Conservation (phyloP, 345 rosid genomes). For the Durio zibethinus region DNA sequence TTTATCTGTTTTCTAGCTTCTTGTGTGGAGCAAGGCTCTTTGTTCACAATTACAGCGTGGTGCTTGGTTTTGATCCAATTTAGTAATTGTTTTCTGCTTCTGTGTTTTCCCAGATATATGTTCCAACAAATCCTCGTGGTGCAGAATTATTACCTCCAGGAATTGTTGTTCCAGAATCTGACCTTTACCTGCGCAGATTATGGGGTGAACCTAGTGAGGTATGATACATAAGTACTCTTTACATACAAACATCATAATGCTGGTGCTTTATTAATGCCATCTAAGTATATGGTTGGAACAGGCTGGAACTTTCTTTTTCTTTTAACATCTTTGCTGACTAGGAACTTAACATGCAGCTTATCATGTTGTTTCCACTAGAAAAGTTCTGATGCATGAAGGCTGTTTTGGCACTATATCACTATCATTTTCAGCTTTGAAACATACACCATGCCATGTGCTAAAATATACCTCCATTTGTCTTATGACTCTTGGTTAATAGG, state of each 20-base stretch:
- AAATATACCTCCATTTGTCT: neutral
- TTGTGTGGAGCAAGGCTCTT: neutral
- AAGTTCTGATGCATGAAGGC: neutral
- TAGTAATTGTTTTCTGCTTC: slow-evolving; percentile 12
- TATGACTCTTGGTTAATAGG: neutral
- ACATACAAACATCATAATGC: neutral
- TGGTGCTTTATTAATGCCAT: neutral
- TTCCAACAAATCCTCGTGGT: slow-evolving; percentile 85
- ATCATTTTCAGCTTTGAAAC: neutral
- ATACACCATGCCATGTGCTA: neutral
- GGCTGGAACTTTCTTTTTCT: neutral
- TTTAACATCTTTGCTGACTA: neutral
- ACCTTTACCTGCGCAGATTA: slow-evolving; percentile 77
- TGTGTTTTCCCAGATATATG: slow-evolving; percentile 56
- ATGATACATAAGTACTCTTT: slow-evolving; percentile 16
- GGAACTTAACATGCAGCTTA: neutral
- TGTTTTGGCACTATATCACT: neutral
- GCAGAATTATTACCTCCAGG: slow-evolving; percentile 91
- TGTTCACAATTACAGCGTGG: neutral
- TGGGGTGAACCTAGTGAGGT: slow-evolving; percentile 98
- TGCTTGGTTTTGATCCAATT: neutral
- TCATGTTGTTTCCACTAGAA: neutral
- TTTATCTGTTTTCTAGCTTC: slow-evolving; percentile 1
- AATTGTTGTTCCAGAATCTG: slow-evolving; percentile 74
- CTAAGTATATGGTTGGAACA: neutral